Evolutionary conservation across 805 yeast genomes (phyloP), one percentile per base, ranked within the genome.

Genomic region (Candida ascalaphidarum): DNA sequence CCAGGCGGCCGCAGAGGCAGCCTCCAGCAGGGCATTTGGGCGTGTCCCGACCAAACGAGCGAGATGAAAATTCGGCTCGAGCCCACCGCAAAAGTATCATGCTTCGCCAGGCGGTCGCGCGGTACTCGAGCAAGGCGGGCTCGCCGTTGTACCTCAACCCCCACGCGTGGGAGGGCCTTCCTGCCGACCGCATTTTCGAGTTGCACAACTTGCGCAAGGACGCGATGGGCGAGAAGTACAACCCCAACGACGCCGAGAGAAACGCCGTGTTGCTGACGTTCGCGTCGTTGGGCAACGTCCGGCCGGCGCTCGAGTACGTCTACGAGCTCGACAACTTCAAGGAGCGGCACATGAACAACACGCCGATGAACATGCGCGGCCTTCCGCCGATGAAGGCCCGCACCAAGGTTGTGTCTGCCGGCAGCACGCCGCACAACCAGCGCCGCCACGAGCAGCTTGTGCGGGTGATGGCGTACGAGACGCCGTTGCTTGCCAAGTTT

Each of bases 381-480:
- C 48, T 50, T 23, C 65, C 68, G 11, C 60, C 59, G 14, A 58
- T 48, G 37, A 43, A 41, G 33, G 49, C 60, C 37, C 61, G 59
- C 31, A 47, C 52, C 15, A 41, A 47, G 14, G 68, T 62, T 11
- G 46, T 52, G 25, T 43, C 53, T 18, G 44, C 46, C 25, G 68
- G 68, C 12, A 37, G 40, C n/a, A 51, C 53, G 10, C 58, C 61
- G 2, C 64, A 59, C 35, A 50, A 58, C 28, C 82, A 76, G 44
- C 71, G 96, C 47, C 79, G 74, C 39, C 76, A 73, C 41, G 76
- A 94, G 41, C 74, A 81, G 38, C 75, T 78, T 44, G 78, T 78
- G 46, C 71, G 96, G 43, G 65, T 84, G 24, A 84, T 94, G 8
- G 96, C 96, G 0, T 89, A 80, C 57, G 97, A 89, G 51, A 69